A percentile compares a stretch with the other conserved stretches of the same genome.
Evolutionary conservation across 176 grass and related monocot genomes (phyloP).

Genomic region (Elymus sibiricus): DNA sequence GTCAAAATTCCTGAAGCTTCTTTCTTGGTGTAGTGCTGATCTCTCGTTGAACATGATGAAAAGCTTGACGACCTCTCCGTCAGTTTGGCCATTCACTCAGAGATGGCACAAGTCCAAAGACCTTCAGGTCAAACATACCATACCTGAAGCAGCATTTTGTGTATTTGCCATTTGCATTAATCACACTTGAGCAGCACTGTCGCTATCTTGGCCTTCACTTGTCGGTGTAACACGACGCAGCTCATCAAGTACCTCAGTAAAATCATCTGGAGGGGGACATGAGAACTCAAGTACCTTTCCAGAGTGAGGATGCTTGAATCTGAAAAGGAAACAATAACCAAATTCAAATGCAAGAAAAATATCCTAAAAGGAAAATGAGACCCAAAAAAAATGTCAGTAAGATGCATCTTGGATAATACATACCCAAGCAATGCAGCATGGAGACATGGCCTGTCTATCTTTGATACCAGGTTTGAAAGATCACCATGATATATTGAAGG

Average conservation of each 20-base stretch:
- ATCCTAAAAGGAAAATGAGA: not conserved
- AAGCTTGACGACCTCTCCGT: slow-evolving; percentile 4
- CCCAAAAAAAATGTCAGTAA: not conserved
- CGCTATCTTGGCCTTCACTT: not conserved
- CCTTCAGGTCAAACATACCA: not conserved
- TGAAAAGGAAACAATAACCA: slow-evolving; percentile 22
- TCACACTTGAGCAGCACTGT: not conserved
- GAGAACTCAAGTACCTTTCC: slow-evolving; percentile 75
- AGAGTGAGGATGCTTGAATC: slow-evolving; percentile 82
- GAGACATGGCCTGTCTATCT: slow-evolving; percentile 82
- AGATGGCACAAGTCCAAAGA: slow-evolving; percentile 10
- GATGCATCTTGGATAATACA: slow-evolving; percentile 8
- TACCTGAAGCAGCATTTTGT: not conserved
- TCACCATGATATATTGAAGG: slow-evolving; percentile 41
- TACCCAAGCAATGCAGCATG: slow-evolving; percentile 92
- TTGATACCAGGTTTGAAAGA: slow-evolving; percentile 52
- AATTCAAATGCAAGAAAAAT: not conserved
- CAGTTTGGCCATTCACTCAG: slow-evolving; percentile 29
- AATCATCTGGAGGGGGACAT: slow-evolving; percentile 69
- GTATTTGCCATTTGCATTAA: not conserved
- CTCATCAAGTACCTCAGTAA: slow-evolving; percentile 49
- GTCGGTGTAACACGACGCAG: slow-evolving; percentile 25
- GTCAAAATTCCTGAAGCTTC: not conserved
- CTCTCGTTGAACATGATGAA: slow-evolving; percentile 28
- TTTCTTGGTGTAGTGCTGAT: slow-evolving; percentile 15